A percentile compares a stretch with the other conserved stretches of the same genome.
Conservation (phyloP, 345 rosid species). For the Acer campestre region DNA sequence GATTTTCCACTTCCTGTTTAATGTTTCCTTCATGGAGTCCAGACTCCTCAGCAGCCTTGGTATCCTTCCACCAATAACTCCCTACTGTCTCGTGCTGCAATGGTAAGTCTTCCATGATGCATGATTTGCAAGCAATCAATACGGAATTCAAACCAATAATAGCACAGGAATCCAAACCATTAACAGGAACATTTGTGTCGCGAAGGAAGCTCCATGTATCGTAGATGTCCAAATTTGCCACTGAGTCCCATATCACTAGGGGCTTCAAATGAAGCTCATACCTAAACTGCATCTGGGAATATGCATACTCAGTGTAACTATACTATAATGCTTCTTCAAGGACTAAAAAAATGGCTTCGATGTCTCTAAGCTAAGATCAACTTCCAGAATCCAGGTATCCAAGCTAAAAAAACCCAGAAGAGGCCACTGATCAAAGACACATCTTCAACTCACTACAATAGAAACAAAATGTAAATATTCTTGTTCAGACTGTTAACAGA, state of each 20-base stretch:
- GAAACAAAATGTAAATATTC: background rate
- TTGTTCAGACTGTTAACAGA: background rate
- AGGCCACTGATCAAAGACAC: slow-evolving; percentile 6
- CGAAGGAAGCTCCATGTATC: slow-evolving; percentile 5
- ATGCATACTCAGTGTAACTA: background rate
- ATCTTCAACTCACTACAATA: slow-evolving; percentile 4
- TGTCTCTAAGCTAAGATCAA: too few species aligned
- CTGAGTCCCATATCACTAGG: background rate
- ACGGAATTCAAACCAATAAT: background rate
- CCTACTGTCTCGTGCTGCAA: slow-evolving; percentile 7
- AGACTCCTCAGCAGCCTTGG: slow-evolving; percentile 11
- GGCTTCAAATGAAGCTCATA: background rate
- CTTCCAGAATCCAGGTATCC: too few species aligned
- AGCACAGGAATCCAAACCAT: too few species aligned
- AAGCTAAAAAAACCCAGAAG: background rate
- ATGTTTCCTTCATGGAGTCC: slow-evolving; percentile 10
- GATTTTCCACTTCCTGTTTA: background rate
- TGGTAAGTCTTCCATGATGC: slow-evolving; percentile 3
- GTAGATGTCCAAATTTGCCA: slow-evolving; percentile 4
- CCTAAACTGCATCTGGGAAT: background rate
- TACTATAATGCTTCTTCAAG: too few species aligned
- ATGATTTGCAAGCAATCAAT: slow-evolving; percentile 11
- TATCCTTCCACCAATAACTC: slow-evolving; percentile 9
- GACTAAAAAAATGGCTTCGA: too few species aligned
- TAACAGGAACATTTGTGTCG: slow-evolving; percentile 2